Base-by-base conservation (phyloP, 306 rosid species). In the Ormosia semicastrata region DNA sequence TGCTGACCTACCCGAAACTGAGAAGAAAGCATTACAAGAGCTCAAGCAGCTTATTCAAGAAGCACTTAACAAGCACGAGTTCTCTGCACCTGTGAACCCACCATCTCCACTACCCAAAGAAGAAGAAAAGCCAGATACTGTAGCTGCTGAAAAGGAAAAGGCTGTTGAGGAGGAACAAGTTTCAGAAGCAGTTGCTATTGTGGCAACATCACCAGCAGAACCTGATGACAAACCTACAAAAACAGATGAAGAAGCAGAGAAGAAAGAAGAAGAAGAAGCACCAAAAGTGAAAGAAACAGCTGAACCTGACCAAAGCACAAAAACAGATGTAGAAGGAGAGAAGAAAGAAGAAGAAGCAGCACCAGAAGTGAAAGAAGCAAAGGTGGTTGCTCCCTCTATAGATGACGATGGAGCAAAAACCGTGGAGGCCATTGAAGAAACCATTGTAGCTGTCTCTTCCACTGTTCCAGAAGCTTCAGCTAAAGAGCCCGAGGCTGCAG, bases 321-420 rank as follows among this genome's bases (percentile, higher is more conserved):
- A 84, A 24, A 8, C 58, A 37, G 77, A 66, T n/a, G 63, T 73
- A 24, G 82, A 44, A 67, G 64, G 12, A 40, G 69, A 72, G 1
- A 46, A 54, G 34, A 3, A 50, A 40, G 40, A 69, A 40, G 40
- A 69, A 49, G 17, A 4, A 12, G 70, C 63, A 3, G 72, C 40
- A 7, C 58, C 2, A 0, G 83, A 79, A 76, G 83, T 14, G 46
- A 76, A 59, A 49, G 88, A 75, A 62, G 62, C 39, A 4, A 49
- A 49, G 54, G 54, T 49, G 54, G 54, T 49, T 49, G 32, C 56
- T 58, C 24, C 75, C 4, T 37, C 85, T 11, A 68, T 58, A 3
- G 92, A 86, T 8, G 91, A 91, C 0, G 93, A 89, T 17, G 96
- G 90, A 65, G 90, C 93, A 0, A 91, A 91, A 81, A 83, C 93